Evolutionary conservation across 768 basidiomycete species (phyloP).

Genomic region (Boletus tomentosulus): DNA sequence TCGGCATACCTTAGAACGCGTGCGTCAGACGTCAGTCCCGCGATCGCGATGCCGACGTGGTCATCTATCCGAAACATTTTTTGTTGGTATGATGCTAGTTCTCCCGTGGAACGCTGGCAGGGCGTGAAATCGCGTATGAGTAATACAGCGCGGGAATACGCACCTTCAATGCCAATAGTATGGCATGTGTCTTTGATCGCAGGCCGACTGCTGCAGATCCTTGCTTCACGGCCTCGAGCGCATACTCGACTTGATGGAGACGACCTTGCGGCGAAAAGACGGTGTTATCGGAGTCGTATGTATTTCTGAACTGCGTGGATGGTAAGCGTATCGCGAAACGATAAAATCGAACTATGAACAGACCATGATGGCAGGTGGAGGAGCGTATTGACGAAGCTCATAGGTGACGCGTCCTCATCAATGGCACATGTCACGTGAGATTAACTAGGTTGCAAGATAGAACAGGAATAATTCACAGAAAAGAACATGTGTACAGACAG

Average conservation of each 20-base stretch:
- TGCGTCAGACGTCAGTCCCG: slow-evolving; percentile 97
- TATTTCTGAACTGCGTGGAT: slow-evolving; percentile 76
- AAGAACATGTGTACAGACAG: neutral
- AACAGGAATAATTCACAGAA: slow-evolving; percentile 5
- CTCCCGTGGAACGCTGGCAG: slow-evolving; percentile 90
- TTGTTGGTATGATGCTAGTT: slow-evolving; percentile 98
- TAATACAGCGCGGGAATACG: slow-evolving; percentile 12
- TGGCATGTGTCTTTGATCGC: slow-evolving; percentile 90
- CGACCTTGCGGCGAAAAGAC: slow-evolving; percentile 96
- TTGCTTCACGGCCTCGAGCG: slow-evolving; percentile 98
- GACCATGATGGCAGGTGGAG: slow-evolving; percentile 28
- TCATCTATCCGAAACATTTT: slow-evolving; percentile 99
- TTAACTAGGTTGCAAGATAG: neutral
- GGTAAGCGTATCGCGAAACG: slow-evolving; percentile 2
- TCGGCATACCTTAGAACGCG: slow-evolving; percentile 79
- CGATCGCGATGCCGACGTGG: slow-evolving; percentile 99
- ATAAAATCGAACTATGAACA: slow-evolving; percentile 6
- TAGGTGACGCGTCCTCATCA: slow-evolving; percentile 34
- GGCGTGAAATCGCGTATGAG: slow-evolving; percentile 1
- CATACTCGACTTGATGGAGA: slow-evolving; percentile 97
- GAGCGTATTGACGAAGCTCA: slow-evolving; percentile 7
- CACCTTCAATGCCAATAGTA: slow-evolving; percentile 91
- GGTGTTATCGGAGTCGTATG: slow-evolving; percentile 98
- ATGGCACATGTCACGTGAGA: slow-evolving; percentile 24
- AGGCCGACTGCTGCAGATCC: slow-evolving; percentile 98